Evolutionary conservation across 257 asterid species (phyloP).

Genomic region (Rubia yunnanensis): DNA sequence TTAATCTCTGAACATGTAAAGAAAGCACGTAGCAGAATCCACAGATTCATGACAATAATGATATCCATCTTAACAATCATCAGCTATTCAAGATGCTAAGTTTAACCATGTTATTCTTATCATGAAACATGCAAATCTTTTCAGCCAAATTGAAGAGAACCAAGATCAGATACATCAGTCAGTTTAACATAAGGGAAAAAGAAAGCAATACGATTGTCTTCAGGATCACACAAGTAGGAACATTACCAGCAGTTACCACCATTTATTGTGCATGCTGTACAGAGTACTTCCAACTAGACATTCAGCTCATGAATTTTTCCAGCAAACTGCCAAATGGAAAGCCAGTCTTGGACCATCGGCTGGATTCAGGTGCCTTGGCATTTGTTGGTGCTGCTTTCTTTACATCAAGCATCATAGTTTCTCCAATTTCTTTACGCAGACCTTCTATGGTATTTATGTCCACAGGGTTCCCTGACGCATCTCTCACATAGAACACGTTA

Average conservation of each 20-base stretch:
- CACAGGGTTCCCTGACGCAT: conserved; percentile 77
- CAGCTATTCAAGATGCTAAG: not conserved
- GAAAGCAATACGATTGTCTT: not conserved
- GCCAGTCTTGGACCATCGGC: conserved; percentile 69
- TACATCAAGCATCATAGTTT: conserved; percentile 78
- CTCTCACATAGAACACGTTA: conserved; percentile 74
- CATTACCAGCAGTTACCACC: not conserved
- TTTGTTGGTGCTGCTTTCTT: conserved; percentile 47
- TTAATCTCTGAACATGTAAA: too few species aligned
- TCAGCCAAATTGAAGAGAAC: not conserved
- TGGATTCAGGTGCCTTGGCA: conserved; percentile 40
- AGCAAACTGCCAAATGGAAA: conserved; percentile 77
- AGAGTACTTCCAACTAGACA: not conserved
- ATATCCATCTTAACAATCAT: not conserved
- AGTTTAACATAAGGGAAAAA: not conserved
- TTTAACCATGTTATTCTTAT: not conserved
- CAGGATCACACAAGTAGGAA: not conserved
- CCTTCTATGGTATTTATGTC: conserved; percentile 60
- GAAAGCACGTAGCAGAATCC: too few species aligned
- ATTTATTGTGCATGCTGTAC: conserved; percentile 1
- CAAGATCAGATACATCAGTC: not conserved
- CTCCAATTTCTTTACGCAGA: conserved; percentile 67
- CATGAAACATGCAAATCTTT: not conserved
- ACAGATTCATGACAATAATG: too few species aligned
- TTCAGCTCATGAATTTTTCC: conserved; percentile 48